Percentiles rank a stretch among this genome's conserved stretches.
Evolutionary conservation across 805 yeast genomes (phyloP).

Genomic region (Wilhelminamyces savonicus): DNA sequence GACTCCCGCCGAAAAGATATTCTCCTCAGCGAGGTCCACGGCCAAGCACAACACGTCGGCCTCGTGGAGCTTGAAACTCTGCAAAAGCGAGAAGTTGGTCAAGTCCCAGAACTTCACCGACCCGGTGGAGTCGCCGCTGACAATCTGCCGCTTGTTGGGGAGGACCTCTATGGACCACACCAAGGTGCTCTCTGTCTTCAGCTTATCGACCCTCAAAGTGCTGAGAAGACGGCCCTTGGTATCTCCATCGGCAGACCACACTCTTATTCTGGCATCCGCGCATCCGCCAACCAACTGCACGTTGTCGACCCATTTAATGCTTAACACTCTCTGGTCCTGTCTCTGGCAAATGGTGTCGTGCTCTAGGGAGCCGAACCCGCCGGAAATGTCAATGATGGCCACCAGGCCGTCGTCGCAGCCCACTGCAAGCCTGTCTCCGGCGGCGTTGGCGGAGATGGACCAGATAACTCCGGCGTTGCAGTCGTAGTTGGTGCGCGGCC

Average conservation of each 20-base stretch:
- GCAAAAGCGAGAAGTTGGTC: conserved; percentile 66
- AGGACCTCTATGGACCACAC: conserved; percentile 81
- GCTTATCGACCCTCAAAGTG: conserved; percentile 88
- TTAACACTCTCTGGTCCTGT: conserved; percentile 75
- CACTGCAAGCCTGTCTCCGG: conserved; percentile 63
- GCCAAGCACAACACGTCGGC: conserved; percentile 83
- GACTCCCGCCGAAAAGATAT: conserved; percentile 83
- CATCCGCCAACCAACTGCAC: conserved; percentile 82
- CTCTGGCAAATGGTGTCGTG: conserved; percentile 72
- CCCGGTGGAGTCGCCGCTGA: conserved; percentile 97
- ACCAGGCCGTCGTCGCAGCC: conserved; percentile 97
- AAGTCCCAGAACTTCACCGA: conserved; percentile 90
- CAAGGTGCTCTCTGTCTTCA: conserved; percentile 77
- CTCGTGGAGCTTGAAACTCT: conserved; percentile 77
- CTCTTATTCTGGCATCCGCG: conserved; percentile 86
- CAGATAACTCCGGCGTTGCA: conserved; percentile 93
- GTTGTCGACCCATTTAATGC: conserved; percentile 69
- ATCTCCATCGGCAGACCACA: conserved; percentile 55
- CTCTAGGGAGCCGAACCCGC: conserved; percentile 79
- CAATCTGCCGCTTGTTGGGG: conserved; percentile 62
- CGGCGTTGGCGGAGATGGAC: conserved; percentile 67
- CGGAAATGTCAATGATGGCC: conserved; percentile 75
- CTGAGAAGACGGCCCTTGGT: conserved; percentile 64
- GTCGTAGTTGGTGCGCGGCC: conserved; percentile 70
- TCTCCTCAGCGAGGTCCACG: conserved; percentile 51